Evolutionary conservation across 208 protist species (phyloP).

Genomic region (Histomonas meleagridis): DNA sequence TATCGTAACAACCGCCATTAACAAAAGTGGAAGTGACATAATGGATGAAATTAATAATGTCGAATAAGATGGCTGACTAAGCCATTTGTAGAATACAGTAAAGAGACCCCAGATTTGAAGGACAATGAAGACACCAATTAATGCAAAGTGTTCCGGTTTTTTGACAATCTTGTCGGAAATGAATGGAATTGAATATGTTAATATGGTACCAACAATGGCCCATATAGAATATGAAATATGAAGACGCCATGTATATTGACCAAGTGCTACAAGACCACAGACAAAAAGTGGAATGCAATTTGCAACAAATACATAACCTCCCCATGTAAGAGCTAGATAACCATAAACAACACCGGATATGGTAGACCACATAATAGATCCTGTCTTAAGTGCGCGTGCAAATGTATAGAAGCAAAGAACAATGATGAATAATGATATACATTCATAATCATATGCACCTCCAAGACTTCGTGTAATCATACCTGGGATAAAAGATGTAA

Average conservation of each 20-base stretch:
- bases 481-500: not conserved
- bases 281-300: constrained; percentile 86
- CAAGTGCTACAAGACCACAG: constrained; percentile 64
- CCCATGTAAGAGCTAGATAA: constrained; percentile 76
- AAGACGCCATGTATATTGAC: constrained; percentile 66
- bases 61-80: not conserved
- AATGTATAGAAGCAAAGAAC: constrained; percentile 77
- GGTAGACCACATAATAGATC: constrained; percentile 62
- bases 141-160: constrained; percentile 75
- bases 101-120: constrained; percentile 60
- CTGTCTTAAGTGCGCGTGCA: constrained; percentile 64
- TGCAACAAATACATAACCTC: constrained; percentile 90
- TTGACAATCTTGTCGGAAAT: constrained; percentile 76
- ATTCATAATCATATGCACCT: constrained; percentile 94
- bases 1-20: not conserved
- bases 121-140: constrained; percentile 67
- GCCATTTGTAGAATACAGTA: not conserved
- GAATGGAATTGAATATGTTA: constrained; percentile 74
- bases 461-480: constrained; percentile 81
- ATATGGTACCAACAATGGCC: constrained; percentile 74
- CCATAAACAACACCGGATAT: constrained; percentile 61
- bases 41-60: not conserved
- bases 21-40: not conserved
- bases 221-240: constrained; percentile 79
- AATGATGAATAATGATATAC: constrained; percentile 83